Percentiles rank a stretch among this genome's conserved stretches.
phyloP scores from a whole-genome alignment of 495 filamentous ascomycete species.

The Sordaria brevicollis region DNA sequence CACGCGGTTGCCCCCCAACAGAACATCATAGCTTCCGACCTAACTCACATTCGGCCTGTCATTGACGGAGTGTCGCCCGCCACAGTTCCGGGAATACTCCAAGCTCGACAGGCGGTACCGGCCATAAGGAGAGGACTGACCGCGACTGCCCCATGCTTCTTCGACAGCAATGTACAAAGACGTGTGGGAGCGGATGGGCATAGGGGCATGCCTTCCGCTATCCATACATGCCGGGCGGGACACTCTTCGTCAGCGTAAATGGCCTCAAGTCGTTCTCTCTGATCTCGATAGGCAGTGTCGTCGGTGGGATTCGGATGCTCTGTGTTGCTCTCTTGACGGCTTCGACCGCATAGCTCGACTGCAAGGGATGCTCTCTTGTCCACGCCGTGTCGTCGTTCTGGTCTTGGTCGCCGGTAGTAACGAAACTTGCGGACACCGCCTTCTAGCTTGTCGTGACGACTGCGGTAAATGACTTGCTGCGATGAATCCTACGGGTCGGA shows the following conservation, averaged over 20 bases:
- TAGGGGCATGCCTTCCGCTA: background rate
- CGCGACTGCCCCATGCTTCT: background rate
- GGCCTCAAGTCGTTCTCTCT: background rate
- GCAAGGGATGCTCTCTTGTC: background rate
- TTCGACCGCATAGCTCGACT: background rate
- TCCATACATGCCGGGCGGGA: background rate
- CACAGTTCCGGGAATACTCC: background rate
- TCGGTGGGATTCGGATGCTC: background rate
- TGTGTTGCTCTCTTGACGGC: background rate
- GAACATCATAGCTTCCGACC: background rate
- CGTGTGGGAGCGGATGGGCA: background rate
- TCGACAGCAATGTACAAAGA: background rate
- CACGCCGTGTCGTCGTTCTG: background rate
- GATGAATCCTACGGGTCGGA: background rate
- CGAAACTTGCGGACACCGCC: background rate
- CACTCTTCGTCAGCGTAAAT: background rate
- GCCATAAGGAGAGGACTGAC: background rate
- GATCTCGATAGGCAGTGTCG: background rate
- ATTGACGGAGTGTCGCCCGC: background rate
- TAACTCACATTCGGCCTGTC: background rate
- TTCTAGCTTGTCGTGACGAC: background rate
- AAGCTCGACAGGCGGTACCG: background rate
- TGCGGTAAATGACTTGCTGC: background rate
- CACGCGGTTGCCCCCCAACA: background rate
- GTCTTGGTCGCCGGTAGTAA: background rate